These are phyloP conservation scores for Artemisia argyi DNA, from an alignment of 129 eudicot species.

Conservation along the genomic window DNA sequence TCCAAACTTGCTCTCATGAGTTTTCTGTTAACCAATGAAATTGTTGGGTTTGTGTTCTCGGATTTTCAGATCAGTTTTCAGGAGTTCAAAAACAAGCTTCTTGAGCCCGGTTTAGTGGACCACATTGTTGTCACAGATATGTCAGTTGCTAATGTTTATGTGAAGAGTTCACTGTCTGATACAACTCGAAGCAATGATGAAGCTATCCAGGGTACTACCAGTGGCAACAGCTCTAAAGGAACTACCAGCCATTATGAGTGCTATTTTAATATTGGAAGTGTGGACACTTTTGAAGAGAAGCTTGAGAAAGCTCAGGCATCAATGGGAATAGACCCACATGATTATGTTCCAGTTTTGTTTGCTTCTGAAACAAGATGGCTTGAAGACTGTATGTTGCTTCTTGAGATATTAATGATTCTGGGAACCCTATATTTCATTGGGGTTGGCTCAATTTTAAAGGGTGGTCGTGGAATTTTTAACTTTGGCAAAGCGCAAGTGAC, in stretches of 20 bases:
- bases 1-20: too few species aligned
- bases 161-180: conserved; percentile 36
- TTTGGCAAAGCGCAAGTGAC: conserved; percentile 71
- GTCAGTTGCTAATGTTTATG: conserved; percentile 66
- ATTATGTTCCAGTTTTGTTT: conserved; percentile 71
- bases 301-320: conserved; percentile 80
- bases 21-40: neutral
- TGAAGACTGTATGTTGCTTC: conserved; percentile 40
- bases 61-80: conserved; percentile 76
- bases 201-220: conserved; percentile 28
- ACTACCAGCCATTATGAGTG: conserved; percentile 40
- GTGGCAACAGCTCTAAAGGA: conserved; percentile 26
- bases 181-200: conserved; percentile 29
- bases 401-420: conserved; percentile 49
- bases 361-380: conserved; percentile 52
- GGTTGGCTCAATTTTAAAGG: conserved; percentile 62
- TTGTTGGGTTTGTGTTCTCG: conserved; percentile 6
- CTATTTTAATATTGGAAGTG: conserved; percentile 67
- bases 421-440: conserved; percentile 49
- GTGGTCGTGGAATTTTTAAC: conserved; percentile 65
- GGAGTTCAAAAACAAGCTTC: conserved; percentile 76
- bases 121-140: conserved; percentile 60
- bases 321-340: conserved; percentile 61
- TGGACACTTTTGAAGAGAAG: conserved; percentile 73
- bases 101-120: conserved; percentile 83